Evolutionary conservation across 768 basidiomycete species (phyloP), one percentile per base, ranked within the genome.

Genomic region (Leccinum obscurum): DNA sequence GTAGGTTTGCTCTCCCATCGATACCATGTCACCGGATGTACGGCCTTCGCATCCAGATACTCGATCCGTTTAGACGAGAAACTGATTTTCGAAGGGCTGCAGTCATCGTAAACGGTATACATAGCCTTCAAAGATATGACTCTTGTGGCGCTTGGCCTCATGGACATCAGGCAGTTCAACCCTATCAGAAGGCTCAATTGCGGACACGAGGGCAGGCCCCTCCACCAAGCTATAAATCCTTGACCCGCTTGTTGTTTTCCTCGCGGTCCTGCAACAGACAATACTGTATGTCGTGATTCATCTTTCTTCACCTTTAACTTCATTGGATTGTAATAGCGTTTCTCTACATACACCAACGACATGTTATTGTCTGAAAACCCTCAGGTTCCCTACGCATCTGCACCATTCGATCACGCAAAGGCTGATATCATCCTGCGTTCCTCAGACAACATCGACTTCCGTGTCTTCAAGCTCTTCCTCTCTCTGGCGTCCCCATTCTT

Each of bases 361-460:
- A 34, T 58, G 2, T 0, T 11, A 6, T 44, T 54, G 15, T 51
- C 39, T 11, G 14, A 7, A 3, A 51, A 26, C 2, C 8, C 48
- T 24, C 3, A 26, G 37, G 37, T 1, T 39, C 37, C 15, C 17
- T 60, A 62, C n/a, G 70, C 72, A 2, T 17, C 64, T 13, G 39
- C 61, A 0, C 68, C 68, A 0, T 71, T 71, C 44, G 57, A 68
- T 15, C 70, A 73, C 14, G 13, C 48, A 30, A 56, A 68, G 50
- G 61, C 60, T 8, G 65, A 73, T 15, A n/a, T 74, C 54, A 64
- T 72, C 48, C 37, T 74, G 26, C 73, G 66, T 10, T 68, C 72
- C 10, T 66, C 61, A 6, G 73, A 72, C 62, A 62, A 63, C 4
- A 54, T 75, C 22, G 67, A 77, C 52, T 64, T 77, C 35, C 69